phyloP scores from a whole-genome alignment of 352 stramenopile genomes.

The Globisporangium barbulae region DNA sequence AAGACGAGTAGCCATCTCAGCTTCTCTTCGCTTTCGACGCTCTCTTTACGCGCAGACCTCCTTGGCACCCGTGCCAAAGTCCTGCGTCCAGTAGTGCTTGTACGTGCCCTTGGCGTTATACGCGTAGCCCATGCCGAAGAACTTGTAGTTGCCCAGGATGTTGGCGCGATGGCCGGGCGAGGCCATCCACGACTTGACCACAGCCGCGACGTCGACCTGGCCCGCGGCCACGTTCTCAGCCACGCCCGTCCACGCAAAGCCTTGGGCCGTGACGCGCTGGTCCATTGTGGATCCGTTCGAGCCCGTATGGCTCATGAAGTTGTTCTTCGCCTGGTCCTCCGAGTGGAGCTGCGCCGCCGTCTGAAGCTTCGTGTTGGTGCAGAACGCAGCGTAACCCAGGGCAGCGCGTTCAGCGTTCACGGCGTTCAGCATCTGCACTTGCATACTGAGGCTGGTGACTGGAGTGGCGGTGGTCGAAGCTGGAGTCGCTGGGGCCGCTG shows the following conservation, averaged over 20 bases:
- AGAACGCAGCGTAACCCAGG: slow-evolving; percentile 9
- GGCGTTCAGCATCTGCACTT: slow-evolving; percentile 18
- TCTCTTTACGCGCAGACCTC: background rate
- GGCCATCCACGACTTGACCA: slow-evolving; percentile 23
- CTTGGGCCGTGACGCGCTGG: slow-evolving; percentile 21
- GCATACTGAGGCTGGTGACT: background rate
- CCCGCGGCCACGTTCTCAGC: slow-evolving; percentile 26
- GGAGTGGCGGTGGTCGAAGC: no score
- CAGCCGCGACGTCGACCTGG: slow-evolving; percentile 14
- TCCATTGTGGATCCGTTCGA: slow-evolving; percentile 22
- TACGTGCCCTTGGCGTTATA: slow-evolving; percentile 34
- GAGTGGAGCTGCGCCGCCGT: slow-evolving; percentile 27
- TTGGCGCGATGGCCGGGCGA: slow-evolving; percentile 18
- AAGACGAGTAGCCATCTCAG: background rate
- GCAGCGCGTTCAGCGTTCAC: slow-evolving; percentile 19
- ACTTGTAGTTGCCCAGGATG: slow-evolving; percentile 27
- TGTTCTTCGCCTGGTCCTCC: slow-evolving; percentile 23
- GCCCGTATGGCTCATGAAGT: slow-evolving; percentile 32
- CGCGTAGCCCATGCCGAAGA: slow-evolving; percentile 41
- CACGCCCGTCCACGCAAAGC: slow-evolving; percentile 22
- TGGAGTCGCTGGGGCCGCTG: no score
- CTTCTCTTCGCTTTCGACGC: background rate
- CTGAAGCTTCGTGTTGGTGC: slow-evolving; percentile 34
- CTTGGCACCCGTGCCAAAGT: slow-evolving; percentile 32
- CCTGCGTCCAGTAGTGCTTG: slow-evolving; percentile 56